phyloP scores from a whole-genome alignment of 129 eudicot species.

The Tagetes erecta region DNA sequence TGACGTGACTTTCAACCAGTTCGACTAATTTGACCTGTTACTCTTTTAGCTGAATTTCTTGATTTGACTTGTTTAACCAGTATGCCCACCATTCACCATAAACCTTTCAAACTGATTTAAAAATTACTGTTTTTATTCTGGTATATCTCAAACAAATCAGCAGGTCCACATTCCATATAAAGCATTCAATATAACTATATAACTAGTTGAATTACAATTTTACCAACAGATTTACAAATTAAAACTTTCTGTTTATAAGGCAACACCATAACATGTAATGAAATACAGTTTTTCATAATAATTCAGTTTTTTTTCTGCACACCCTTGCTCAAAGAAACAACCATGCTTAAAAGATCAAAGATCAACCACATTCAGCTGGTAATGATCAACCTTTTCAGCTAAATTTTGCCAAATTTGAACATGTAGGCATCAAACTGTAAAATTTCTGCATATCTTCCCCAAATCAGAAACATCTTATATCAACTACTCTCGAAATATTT shows the following conservation, averaged over 20 bases:
- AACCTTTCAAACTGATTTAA: neutral
- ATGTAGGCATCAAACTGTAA: neutral
- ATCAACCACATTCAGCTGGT: neutral
- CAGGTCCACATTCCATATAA: too few species aligned
- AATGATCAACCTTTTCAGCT: neutral
- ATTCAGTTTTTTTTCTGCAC: neutral
- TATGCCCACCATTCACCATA: neutral
- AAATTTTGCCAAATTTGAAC: too few species aligned
- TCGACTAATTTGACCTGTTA: neutral
- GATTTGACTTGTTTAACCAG: neutral
- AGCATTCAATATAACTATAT: too few species aligned
- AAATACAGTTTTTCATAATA: too few species aligned
- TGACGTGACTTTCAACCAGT: neutral
- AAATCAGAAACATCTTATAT: neutral
- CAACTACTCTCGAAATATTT: neutral
- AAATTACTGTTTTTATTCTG: too few species aligned
- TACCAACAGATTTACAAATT: neutral
- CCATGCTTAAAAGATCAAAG: neutral
- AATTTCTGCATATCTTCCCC: neutral
- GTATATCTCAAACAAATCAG: too few species aligned
- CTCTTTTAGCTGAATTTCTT: neutral
- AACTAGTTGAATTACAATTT: too few species aligned
- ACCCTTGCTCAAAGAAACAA: neutral
- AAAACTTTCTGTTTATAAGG: neutral
- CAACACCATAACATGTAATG: neutral